phyloP scores from a whole-genome alignment of 2,329 filamentous ascomycete genomes.

The Hymenoscyphus fraxineus region DNA sequence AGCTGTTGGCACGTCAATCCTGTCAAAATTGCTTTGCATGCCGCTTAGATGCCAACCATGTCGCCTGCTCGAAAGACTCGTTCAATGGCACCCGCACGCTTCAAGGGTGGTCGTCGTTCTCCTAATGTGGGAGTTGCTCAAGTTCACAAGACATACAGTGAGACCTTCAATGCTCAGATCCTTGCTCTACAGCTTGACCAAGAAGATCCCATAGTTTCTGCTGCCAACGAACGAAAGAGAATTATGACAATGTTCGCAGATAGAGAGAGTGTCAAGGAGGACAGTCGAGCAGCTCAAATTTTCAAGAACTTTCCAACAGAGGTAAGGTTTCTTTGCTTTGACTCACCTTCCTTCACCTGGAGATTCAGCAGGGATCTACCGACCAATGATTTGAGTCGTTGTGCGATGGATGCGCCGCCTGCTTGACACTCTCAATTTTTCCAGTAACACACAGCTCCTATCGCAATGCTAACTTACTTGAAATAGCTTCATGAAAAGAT shows the following conservation, averaged over 20 bases:
- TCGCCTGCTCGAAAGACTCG: slow-evolving; percentile 1
- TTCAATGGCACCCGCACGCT: neutral
- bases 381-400: too few species aligned
- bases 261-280: neutral
- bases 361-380: neutral
- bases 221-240: neutral
- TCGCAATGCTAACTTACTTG: slow-evolving; percentile 6
- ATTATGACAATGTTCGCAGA: neutral
- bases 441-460: neutral
- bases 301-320: slow-evolving; percentile 6
- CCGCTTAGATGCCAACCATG: neutral
- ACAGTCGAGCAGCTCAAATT: neutral
- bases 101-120: neutral
- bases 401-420: too few species aligned
- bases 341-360: neutral
- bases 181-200: neutral
- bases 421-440: too few species aligned
- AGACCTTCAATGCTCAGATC: neutral
- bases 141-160: neutral
- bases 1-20: neutral
- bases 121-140: neutral
- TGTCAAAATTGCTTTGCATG: neutral
- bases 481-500: slow-evolving; percentile 33
- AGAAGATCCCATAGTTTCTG: neutral
- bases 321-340: neutral